A percentile compares a stretch with the other conserved stretches of the same genome.
Evolutionary conservation across 441 rosid species (phyloP).

Genomic region (Gossypium davidsonii): DNA sequence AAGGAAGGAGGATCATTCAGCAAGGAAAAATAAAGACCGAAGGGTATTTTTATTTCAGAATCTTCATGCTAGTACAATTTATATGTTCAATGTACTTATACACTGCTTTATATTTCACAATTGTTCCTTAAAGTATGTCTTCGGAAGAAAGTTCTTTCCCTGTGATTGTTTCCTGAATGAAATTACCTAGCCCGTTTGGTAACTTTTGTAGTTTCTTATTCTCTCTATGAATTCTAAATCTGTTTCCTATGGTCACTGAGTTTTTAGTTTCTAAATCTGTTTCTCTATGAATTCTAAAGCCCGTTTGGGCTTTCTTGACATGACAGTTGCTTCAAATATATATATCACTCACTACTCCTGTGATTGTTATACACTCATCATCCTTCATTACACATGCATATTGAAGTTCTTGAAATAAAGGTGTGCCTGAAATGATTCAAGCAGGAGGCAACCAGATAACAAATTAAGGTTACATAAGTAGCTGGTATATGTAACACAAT

Average conservation of each 20-base stretch:
- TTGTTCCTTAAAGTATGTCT: background rate
- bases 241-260: background rate
- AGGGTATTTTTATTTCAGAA: slow-evolving; percentile 39
- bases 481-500: background rate
- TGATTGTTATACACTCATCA: background rate
- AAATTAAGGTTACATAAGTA: background rate
- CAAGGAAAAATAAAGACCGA: slow-evolving; percentile 74
- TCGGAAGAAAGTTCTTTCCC: background rate
- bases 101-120: background rate
- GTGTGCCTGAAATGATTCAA: background rate
- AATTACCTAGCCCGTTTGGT: background rate
- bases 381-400: background rate
- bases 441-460: background rate
- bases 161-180: background rate
- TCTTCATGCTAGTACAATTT: background rate
- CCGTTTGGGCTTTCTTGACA: background rate
- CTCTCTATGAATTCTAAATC: background rate
- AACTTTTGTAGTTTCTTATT: background rate
- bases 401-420: background rate
- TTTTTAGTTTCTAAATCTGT: background rate
- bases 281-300: background rate
- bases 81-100: background rate
- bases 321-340: background rate
- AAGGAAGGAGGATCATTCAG: slow-evolving; percentile 79
- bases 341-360: background rate